A percentile compares a stretch with the other conserved stretches of the same genome.
phyloP scores from a whole-genome alignment of 352 stramenopile species.

The Globisporangium middletonii region DNA sequence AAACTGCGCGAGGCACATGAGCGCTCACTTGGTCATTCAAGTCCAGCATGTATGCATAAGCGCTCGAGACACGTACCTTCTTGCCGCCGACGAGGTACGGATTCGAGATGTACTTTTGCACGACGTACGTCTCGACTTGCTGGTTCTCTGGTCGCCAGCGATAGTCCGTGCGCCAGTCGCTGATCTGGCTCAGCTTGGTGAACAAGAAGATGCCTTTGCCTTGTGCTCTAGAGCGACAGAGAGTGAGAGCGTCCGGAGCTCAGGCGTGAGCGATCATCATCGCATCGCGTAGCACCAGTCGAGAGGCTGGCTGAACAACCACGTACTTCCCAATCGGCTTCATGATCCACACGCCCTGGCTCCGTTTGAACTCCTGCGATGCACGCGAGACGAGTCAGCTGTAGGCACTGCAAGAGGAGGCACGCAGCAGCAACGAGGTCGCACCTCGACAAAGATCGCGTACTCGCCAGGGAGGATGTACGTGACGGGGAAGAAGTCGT shows the following conservation, averaged over 20 bases:
- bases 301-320: too few species aligned
- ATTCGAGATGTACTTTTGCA: constrained; percentile 92
- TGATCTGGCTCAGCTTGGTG: constrained; percentile 91
- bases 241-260: not conserved
- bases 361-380: constrained; percentile 84
- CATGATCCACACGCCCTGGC: constrained; percentile 94
- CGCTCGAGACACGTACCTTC: constrained; percentile 42
- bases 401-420: not conserved
- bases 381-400: not conserved
- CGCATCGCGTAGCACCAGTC: too few species aligned
- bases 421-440: not conserved
- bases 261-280: not conserved
- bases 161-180: constrained; percentile 90
- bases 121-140: constrained; percentile 90
- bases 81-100: constrained; percentile 92
- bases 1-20: constrained; percentile 40
- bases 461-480: constrained; percentile 95
- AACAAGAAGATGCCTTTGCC: constrained; percentile 95
- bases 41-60: too few species aligned
- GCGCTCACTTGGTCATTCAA: too few species aligned
- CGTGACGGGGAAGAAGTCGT: constrained; percentile 90
- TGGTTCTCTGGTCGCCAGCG: constrained; percentile 71
- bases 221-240: constrained; percentile 41
- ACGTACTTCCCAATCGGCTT: constrained; percentile 91
- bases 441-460: constrained; percentile 89